Evolutionary conservation across 148 eudicot genomes (phyloP).

Genomic region (Bassia scoparia): DNA sequence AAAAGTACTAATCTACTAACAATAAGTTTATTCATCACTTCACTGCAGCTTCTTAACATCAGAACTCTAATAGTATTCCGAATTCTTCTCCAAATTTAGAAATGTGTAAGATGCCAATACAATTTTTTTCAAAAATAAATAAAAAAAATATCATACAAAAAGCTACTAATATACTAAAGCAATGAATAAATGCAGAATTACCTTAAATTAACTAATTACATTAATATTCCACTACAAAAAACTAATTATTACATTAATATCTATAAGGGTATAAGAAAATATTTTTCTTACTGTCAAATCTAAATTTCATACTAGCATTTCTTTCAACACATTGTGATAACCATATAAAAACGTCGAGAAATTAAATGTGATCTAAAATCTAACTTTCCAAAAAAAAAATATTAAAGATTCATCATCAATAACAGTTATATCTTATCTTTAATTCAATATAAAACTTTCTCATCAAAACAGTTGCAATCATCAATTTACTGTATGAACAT

Average conservation of each 20-base stretch:
- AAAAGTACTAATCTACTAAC: no score
- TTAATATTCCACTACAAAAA: no score
- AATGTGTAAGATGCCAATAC: no score
- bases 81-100: no score
- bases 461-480: slow-evolving; percentile 2
- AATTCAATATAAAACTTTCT: not conserved
- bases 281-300: not conserved
- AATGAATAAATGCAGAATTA: not conserved
- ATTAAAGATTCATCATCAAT: not conserved
- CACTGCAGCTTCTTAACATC: no score
- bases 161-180: not conserved
- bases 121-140: no score
- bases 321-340: not conserved
- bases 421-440: not conserved
- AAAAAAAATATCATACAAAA: not conserved
- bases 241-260: no score
- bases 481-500: not conserved
- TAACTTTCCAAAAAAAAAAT: not conserved
- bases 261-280: not conserved
- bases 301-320: not conserved
- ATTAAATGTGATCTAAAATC: not conserved
- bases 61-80: no score
- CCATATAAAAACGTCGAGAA: slow-evolving; percentile 32
- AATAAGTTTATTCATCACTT: no score
- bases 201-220: not conserved